A percentile compares a stretch with the other conserved stretches of the same genome.
Evolutionary conservation across 768 basidiomycete genomes (phyloP).

Genomic region (Panaeolus papilionaceus): DNA sequence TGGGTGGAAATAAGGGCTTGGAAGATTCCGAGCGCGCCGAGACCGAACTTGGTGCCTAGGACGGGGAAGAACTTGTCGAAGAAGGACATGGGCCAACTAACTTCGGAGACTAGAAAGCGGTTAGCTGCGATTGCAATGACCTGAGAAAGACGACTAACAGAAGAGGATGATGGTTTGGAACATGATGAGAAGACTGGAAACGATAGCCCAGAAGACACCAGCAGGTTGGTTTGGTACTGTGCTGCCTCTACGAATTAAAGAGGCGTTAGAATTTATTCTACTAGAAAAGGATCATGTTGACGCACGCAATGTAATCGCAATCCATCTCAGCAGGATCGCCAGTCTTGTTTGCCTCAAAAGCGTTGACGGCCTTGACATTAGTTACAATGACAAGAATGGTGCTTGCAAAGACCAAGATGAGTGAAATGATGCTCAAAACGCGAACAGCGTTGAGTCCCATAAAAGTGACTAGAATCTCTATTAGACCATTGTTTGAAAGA

Average conservation of each 20-base stretch:
- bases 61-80: slow-evolving; percentile 89
- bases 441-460: slow-evolving; percentile 83
- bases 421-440: slow-evolving; percentile 76
- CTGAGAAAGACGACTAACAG: slow-evolving; percentile 17
- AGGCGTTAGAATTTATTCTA: slow-evolving; percentile 8
- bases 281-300: slow-evolving; percentile 54
- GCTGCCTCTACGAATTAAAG: slow-evolving; percentile 52
- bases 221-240: slow-evolving; percentile 93
- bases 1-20: slow-evolving; percentile 82
- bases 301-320: slow-evolving; percentile 74
- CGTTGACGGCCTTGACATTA: slow-evolving; percentile 79
- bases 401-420: slow-evolving; percentile 82
- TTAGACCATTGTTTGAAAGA: neutral
- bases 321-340: slow-evolving; percentile 35
- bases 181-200: slow-evolving; percentile 87
- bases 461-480: slow-evolving; percentile 55
- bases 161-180: slow-evolving; percentile 83
- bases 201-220: slow-evolving; percentile 90
- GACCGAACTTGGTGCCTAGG: slow-evolving; percentile 81
- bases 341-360: slow-evolving; percentile 50
- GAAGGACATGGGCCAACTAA: slow-evolving; percentile 80
- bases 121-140: neutral
- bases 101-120: slow-evolving; percentile 62
- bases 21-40: slow-evolving; percentile 87
- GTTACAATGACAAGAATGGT: slow-evolving; percentile 76